Percentiles rank a stretch among this genome's conserved stretches.
These are phyloP conservation scores for Rhododendron ovatum DNA, from an alignment of 148 eudicot species.

Conservation along the genomic window DNA sequence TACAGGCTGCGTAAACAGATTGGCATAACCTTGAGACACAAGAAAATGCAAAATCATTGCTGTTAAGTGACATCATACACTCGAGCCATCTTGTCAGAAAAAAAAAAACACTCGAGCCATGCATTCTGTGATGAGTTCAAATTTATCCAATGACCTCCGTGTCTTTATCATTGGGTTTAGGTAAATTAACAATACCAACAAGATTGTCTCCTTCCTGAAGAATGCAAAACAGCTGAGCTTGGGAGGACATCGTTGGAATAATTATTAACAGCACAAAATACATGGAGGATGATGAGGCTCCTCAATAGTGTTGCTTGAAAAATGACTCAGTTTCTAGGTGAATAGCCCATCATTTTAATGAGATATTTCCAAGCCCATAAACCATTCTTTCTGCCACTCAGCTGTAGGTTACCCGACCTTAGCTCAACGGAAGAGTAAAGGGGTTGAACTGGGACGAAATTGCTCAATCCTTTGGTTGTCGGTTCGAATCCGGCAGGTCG, in stretches of 20 bases:
- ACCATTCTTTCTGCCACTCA: not conserved
- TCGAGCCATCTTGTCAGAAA: too few species aligned
- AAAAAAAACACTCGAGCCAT: not conserved
- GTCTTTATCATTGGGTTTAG: not conserved
- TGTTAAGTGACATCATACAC: not conserved
- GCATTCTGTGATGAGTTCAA: not conserved
- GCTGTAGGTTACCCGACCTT: conserved; percentile 32
- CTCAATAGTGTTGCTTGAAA: not conserved
- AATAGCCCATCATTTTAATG: not conserved
- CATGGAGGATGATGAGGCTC: not conserved
- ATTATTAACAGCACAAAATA: not conserved
- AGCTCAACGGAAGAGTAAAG: conserved; percentile 57
- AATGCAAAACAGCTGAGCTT: not conserved
- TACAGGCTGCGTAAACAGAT: not conserved
- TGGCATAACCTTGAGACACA: not conserved
- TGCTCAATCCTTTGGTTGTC: conserved; percentile 40
- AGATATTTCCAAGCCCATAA: not conserved
- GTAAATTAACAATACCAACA: not conserved
- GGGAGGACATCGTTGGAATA: not conserved
- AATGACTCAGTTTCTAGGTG: not conserved
- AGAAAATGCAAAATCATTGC: not conserved
- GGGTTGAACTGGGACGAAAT: conserved; percentile 22
- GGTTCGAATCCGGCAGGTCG: conserved; percentile 64
- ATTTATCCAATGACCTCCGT: not conserved
- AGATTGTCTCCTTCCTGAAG: not conserved